Percentiles rank a stretch among this genome's conserved stretches.
Evolutionary conservation across 2,329 filamentous ascomycete genomes (phyloP).

Genomic region (Intubia oerlemansii): DNA sequence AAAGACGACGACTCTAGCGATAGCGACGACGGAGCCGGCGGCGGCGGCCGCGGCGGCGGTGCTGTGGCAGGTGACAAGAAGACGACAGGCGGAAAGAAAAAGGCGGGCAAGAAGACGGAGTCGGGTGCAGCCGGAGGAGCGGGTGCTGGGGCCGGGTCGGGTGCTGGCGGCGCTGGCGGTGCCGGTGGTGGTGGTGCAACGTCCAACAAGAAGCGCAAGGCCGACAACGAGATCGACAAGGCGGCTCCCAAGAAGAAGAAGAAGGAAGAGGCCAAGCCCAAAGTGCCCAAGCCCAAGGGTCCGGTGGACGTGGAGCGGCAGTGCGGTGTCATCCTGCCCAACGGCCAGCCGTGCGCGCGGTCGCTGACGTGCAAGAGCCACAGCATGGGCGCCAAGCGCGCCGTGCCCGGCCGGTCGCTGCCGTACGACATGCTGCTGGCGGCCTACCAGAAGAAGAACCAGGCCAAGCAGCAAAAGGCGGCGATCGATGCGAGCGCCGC

Average conservation of each 20-base stretch:
- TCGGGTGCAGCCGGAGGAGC: conserved; percentile 32
- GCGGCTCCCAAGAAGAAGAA: conserved; percentile 82
- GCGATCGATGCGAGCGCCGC: conserved; percentile 88
- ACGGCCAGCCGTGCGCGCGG: conserved; percentile 69
- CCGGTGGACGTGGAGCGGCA: conserved; percentile 89
- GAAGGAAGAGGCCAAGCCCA: conserved; percentile 76
- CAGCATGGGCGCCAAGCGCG: conserved; percentile 82
- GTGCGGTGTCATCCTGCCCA: conserved; percentile 70
- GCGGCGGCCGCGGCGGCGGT: conserved; percentile 13
- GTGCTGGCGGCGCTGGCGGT: conserved; percentile 26
- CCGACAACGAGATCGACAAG: conserved; percentile 57
- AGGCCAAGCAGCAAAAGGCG: conserved; percentile 85
- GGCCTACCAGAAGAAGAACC: conserved; percentile 92
- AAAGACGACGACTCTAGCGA: conserved; percentile 21
- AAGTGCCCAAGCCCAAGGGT: conserved; percentile 68
- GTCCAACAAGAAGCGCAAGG: conserved; percentile 48
- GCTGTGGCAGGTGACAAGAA: conserved; percentile 19
- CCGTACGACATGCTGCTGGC: conserved; percentile 85
- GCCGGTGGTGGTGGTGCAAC: conserved; percentile 29
- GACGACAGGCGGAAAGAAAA: no score
- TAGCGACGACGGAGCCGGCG: conserved; percentile 22
- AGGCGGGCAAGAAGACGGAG: no score
- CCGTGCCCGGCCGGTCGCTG: conserved; percentile 65
- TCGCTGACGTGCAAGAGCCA: conserved; percentile 89
- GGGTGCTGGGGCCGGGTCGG: conserved; percentile 39